Evolutionary conservation across 2,329 filamentous ascomycete species (phyloP), one percentile per base, ranked within the genome.

Genomic region (Lasiodiplodia sp.): DNA sequence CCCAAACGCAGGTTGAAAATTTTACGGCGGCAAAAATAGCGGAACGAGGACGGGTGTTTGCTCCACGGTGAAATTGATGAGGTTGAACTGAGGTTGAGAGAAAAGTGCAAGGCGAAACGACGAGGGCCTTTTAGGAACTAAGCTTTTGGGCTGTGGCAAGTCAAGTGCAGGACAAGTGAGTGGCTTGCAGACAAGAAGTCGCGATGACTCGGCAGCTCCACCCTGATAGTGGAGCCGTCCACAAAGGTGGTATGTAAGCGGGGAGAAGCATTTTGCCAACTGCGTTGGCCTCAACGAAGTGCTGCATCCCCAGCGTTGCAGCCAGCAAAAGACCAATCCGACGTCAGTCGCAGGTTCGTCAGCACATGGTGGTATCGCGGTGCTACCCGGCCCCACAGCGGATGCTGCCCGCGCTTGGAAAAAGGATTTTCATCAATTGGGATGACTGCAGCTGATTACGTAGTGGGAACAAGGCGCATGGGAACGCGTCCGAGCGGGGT

Each of bases 181-280:
- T 34, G 31, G 58, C 58, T 63, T 18, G 58, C 16, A 37, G 56
- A 37, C 34, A 44, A 23, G 40, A 31, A 28, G 25, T 47, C 23
- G 37, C 44, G 11, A 58, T 51, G 58, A 63, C 58, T 63, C 58
- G 58, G 40, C 58, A 7, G 58, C 58, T 63, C 58, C 58, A 51
- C 58, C n/a, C 2, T 21, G 18, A 18, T 2, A 11, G 58, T 63
- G 58, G 58, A 63, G 49, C 58, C 58, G 3, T 16, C 18, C 31
- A 34, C 16, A 23, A 25, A 25, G 14, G 49, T 28, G 23, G 58
- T n/a, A n/a, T n/a, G n/a, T 12, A 51, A 21, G 40, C 58, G 58
- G 58, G 58, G 44, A 63, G 58, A 63, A 63, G 58, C 58, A 37
- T 63, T 63, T 63, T 63, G 58, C 58, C 58, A 63, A 34, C 40